Base-by-base conservation (phyloP, 805 yeast genomes). In the Starmera caribaea region DNA sequence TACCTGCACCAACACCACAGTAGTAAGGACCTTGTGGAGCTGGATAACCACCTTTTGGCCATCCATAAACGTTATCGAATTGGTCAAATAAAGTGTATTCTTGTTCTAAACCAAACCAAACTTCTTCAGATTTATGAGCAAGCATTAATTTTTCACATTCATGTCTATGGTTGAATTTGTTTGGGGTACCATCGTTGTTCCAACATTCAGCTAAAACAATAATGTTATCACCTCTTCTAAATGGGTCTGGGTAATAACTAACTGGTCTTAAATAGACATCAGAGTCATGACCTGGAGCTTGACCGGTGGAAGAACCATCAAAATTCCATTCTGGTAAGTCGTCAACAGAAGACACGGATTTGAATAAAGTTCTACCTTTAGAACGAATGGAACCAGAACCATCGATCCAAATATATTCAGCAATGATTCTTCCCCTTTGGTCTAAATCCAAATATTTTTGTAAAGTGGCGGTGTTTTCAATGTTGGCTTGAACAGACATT, bases 31-130 rank as follows among this genome's bases (percentile, higher is more conserved):
- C 98, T 73, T 92, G 98, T 50, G 98, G 97, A 54, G 96, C 97
- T 63, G 98, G 98, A 94, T 76, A 92, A 48, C 97, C 98, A 56
- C 97, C 97, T 74, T 85, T 81, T 67, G 98, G 98, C 98, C 98
- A 92, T 50, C 96, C 97, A 68, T 89, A 92, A 47, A 83, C 88
- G 57, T 81, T 70, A 65, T 85, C 95, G 57, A 66, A 81, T 64
- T 84, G 81, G 66, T 92, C 98, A 59, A 92, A 85, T 63, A 92
- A 70, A 51, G 98, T 92, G 74, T 92, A 92, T 69, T 92, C 98
- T 74, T 92, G 98, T 72, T 92, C 98, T 57, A 92, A 74, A 68
- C 98, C 98, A 56, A 92, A 92, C 98, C 98, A 92, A 55, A 87
- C 80, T 52, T 75, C 73, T 66, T 84, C 86, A 49, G 72, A 76